Base-by-base conservation (phyloP, 1,284 basidiomycete genomes). In the Tilletia horrida region DNA sequence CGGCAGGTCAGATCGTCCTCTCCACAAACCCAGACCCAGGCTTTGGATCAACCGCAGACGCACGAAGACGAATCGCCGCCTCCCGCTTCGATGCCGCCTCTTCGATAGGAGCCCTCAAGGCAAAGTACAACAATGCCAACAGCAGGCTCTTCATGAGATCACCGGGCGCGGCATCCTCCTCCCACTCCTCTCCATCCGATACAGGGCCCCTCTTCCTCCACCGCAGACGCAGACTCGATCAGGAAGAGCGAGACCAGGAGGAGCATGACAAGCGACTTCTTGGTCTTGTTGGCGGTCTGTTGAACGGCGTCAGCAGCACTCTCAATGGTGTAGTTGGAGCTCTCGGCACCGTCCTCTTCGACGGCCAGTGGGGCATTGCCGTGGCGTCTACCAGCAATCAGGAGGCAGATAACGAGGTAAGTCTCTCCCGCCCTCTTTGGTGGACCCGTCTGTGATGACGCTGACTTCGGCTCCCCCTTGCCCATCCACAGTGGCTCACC, bases 291-390 rank as follows among this genome's bases (percentile, higher is more conserved):
- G 23, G 65, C 40, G 50, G 25, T 18, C 50, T 47, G 7, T 52
- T 61, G 40, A 61, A 66, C 40, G 48, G 42, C 55, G 35, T 21
- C 21, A 42, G 21, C 13, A 27, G 31, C 48, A 57, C 55, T 18
- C 64, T 74, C 50, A 61, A 69, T 47, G 43, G 68, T 8, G 67
- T 65, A 29, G 68, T 71, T 45, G 43, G 69, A 11, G 35, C 68
- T 65, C 66, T 71, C 40, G 71, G 71, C 63, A 70, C 71, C 57
- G 72, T 71, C 67, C 68, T 76, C 69, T 71, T 68, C 66, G 72
- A 70, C 68, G 71, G 70, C 44, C 65, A 68, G 57, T 66, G 50
- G 50, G 65, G 65, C 21, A 27, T 66, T 7, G 48, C 48, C 45
- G 42, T 61, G 3, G 65, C 65, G 7, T 47, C 44, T 16, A 66